Conservation (phyloP, 2,329 filamentous ascomycete genomes). For the Raffaelea deltoideospora region DNA sequence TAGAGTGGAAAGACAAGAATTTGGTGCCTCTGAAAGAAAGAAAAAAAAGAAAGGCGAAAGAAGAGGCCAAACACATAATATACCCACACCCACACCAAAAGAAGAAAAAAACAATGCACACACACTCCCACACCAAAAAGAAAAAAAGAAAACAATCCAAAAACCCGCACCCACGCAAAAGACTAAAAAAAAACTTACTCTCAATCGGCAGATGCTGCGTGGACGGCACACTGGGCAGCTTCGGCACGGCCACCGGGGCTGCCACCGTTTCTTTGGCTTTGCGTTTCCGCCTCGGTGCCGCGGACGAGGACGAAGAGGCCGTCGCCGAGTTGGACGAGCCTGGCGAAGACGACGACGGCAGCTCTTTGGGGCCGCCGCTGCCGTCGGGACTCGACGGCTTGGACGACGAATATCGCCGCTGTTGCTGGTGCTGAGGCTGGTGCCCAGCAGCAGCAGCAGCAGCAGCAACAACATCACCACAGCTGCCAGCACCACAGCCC, state of each 20-base stretch:
- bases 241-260: constrained; percentile 23
- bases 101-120: no score
- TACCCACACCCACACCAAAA: no score
- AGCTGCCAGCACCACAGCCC: constrained; percentile 33
- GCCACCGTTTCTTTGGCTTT: constrained; percentile 34
- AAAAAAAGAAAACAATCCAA: neutral
- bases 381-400: constrained; percentile 42
- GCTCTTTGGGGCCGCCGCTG: neutral
- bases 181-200: constrained; percentile 30
- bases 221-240: constrained; percentile 59
- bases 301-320: constrained; percentile 3
- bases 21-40: no score
- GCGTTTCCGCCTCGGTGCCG: constrained; percentile 33
- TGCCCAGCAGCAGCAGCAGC: neutral
- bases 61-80: no score
- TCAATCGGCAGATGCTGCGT: constrained; percentile 57
- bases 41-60: no score
- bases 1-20: no score
- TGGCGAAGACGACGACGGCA: neutral
- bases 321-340: constrained; percentile 13
- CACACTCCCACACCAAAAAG: no score
- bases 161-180: constrained; percentile 2
- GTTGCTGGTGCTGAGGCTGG: constrained; percentile 12
- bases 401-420: constrained; percentile 42
- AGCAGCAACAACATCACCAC: constrained; percentile 1